Evolutionary conservation across 108 stramenopile species (phyloP), one percentile per base, ranked within the genome.

Genomic region (Pseudonitzschia delicatissima): DNA sequence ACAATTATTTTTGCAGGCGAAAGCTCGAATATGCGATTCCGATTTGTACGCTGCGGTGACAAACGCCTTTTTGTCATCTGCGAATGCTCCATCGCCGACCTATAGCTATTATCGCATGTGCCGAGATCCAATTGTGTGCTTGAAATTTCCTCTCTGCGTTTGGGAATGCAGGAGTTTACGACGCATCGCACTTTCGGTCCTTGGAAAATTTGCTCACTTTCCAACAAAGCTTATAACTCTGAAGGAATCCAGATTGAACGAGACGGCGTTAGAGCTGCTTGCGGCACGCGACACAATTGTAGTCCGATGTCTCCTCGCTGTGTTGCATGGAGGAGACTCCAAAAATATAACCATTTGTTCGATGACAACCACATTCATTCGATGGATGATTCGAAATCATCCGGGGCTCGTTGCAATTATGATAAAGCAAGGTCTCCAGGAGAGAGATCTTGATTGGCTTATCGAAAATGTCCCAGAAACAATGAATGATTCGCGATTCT

Each of bases 391-490:
- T 17, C 45, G 69, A 12, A 59, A 52, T 15, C 71, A 69, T 20
- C 57, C 53, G n/a, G 90, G 87, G 20, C 63, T 92, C 15, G 74
- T 81, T 31, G 84, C 87, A 4, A 27, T 80, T 20, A 33, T 88
- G 29, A 29, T 85, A 44, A 83, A 82, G 35, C 90, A 92, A 66
- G 84, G 84, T 25, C 61, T 88, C 17, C 61, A 73, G 2, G 72
- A 82, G 29, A 36, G 47, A 23, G 72, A 55, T 8, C 25, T 88
- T 15, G 87, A 92, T 59, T 92, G 84, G 77, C 53, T 92, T 20
- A 72, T 85, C 40, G 75, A 76, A 31, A 71, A 73, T 71, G 76
- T 92, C n/a, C 90, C 90, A 28, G 90, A 92, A 70, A 57, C 68
- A 36, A 74, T 85, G 44, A 63, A 73, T 58, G 87, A 87, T 53